Evolutionary conservation across 169 alveolate species (phyloP).

Genomic region (Eimeria praecox): DNA sequence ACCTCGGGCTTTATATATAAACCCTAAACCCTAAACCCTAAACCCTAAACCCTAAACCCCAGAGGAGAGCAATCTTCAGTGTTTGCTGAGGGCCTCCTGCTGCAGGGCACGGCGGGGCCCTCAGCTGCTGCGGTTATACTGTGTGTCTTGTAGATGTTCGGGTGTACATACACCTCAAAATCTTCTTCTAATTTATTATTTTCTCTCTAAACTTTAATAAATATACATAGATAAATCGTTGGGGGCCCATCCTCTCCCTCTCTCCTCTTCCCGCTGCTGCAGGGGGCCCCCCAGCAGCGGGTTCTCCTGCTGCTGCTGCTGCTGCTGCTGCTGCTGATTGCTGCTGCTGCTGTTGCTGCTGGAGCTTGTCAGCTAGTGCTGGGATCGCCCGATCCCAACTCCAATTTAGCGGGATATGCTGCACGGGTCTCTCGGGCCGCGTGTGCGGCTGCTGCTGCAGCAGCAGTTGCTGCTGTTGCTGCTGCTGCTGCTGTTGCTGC

Average conservation of each 20-base stretch:
- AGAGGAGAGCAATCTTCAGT: neutral
- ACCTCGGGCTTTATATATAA: neutral
- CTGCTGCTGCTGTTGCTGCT: conserved; percentile 54
- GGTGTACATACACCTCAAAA: conserved; percentile 36
- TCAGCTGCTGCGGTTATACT: neutral
- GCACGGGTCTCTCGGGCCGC: conserved; percentile 14
- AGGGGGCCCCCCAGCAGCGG: conserved; percentile 31
- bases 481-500: conserved; percentile 60
- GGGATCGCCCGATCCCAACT: conserved; percentile 49
- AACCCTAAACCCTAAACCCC: conserved; percentile 6
- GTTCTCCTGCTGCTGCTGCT: neutral
- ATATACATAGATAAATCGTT: too few species aligned
- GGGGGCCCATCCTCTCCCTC: neutral
- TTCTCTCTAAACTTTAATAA: neutral
- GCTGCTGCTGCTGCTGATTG: conserved; percentile 57
- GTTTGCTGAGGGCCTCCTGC: neutral
- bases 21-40: neutral
- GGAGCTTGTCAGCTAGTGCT: neutral
- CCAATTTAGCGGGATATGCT: neutral
- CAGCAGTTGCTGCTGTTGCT: conserved; percentile 40
- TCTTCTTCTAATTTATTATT: neutral
- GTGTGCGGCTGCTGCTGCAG: conserved; percentile 49
- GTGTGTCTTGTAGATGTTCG: neutral
- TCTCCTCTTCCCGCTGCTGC: conserved; percentile 14
- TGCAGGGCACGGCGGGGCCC: neutral